Evolutionary conservation across 805 yeast species (phyloP).

Genomic region (Sungouiella blattae): DNA sequence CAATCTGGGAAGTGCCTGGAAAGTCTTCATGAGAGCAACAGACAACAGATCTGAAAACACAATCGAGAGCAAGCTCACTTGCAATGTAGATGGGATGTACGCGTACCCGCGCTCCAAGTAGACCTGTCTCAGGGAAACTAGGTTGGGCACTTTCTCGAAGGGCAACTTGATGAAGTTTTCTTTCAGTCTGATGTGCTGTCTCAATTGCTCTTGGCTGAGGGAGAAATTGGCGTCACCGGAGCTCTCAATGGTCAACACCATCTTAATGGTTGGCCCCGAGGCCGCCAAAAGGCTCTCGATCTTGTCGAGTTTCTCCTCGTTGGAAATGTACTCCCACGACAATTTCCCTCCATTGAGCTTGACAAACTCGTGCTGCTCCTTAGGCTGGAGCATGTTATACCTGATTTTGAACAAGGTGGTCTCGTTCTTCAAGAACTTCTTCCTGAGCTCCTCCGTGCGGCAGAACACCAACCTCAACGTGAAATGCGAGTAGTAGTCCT

Average conservation of each 20-base stretch:
- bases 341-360: slow-evolving; percentile 49
- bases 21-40: slow-evolving; percentile 57
- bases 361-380: slow-evolving; percentile 73
- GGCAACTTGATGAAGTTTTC: slow-evolving; percentile 82
- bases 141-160: slow-evolving; percentile 77
- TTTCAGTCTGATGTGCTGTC: slow-evolving; percentile 43
- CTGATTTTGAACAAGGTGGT: slow-evolving; percentile 69
- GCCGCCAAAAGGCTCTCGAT: slow-evolving; percentile 53
- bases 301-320: slow-evolving; percentile 55
- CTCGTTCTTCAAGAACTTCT: slow-evolving; percentile 76
- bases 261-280: slow-evolving; percentile 42
- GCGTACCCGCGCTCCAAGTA: slow-evolving; percentile 68
- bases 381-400: slow-evolving; percentile 56
- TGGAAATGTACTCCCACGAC: slow-evolving; percentile 66
- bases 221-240: slow-evolving; percentile 22
- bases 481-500: slow-evolving; percentile 91
- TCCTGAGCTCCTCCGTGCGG: slow-evolving; percentile 77
- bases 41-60: slow-evolving; percentile 60
- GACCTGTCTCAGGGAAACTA: slow-evolving; percentile 71
- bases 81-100: slow-evolving; percentile 80
- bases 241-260: slow-evolving; percentile 30
- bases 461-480: slow-evolving; percentile 88
- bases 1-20: slow-evolving; percentile 73
- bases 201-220: slow-evolving; percentile 49
- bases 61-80: slow-evolving; percentile 61